Base-by-base conservation (phyloP, 345 rosid species). In the Bruguiera parviflora region DNA sequence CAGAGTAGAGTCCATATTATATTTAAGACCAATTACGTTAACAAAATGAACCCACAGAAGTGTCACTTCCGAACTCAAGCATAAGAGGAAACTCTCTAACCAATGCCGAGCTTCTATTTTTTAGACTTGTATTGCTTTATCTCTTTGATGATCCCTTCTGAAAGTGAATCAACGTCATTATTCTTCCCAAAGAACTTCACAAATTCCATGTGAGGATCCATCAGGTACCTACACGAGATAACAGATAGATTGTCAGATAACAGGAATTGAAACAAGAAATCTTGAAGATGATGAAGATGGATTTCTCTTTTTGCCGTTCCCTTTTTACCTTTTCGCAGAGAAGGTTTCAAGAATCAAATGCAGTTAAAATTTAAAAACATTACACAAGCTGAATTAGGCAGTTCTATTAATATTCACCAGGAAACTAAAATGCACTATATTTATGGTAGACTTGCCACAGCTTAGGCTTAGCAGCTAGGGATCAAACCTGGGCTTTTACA, bases 161-260 rank as follows among this genome's bases (percentile, higher is more conserved):
- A 61, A 60, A 96, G 86, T 5, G 92, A 80, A 66, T 83, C 87
- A 20, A 85, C 88, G 39, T 96, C 97, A 53, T 89, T 85, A 75
- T 96, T 92, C 88, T 90, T 96, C 78, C 97, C 97, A 68, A 90
- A 92, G 71, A 89, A 90, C 72, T 92, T 90, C 69, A 96, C 91
- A 63, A 87, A 92, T 22, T 88, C 79, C 97, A 96, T 90, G 62
- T 85, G 78, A 18, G 98, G 99, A 73, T 81, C 86, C 98, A 90
- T 87, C 79, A 96, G 77, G 78, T 89, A 96, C 97, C 96, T 96
- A 81, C 81, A 84, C 65, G 71, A 49, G 56, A 57, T 64, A 9
- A 31, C 8, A 27, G 5, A 64, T 31, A 39, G 2, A 53, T 29
- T 67, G 51, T 73, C 49, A 70, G 63, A 70, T 47, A 15, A 35